Base-by-base conservation (phyloP, 2,329 filamentous ascomycete species). In the Monosporascus sp. region DNA sequence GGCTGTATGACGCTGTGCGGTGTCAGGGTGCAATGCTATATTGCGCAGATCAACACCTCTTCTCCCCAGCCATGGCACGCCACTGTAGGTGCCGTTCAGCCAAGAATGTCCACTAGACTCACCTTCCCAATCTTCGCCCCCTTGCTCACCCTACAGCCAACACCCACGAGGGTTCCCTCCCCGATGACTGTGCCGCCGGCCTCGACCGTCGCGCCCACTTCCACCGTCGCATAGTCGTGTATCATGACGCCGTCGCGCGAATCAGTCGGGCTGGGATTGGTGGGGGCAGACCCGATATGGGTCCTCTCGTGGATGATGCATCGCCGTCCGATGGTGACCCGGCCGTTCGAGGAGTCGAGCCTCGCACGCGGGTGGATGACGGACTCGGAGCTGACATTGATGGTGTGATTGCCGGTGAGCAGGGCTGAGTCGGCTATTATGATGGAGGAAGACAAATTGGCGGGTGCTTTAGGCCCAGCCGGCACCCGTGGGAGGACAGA, bases 331-430 rank as follows among this genome's bases (percentile, higher is more conserved):
- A 96, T 82, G 27, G 85, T 85, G 60, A 97, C 85, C 44, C 91
- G 86, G 5, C 91, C 91, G 50, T 87, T 79, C 53, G 85, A 84
- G 8, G 93, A 87, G 64, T 91, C 88, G 53, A 97, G 80, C 57
- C 86, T 85, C 17, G 86, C 83, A 48, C 92, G 89, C 1, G 94
- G 92, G 65, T 97, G 93, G n/a, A 99, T 74, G 7, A 97, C 82
- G 3, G 84, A 86, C 65, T 91, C 86, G 24, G 88, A 79, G 53
- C 86, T 86, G 58, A 97, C 84, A 45, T 84, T 86, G 58, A 99
- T 89, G 1, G 84, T 86, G 67, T 95, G 81, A 2, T 81, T 85
- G 58, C 94, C 94, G 19, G 76, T 82, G 19, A 88, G 73, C 19
- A 81, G 72, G 11, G 84, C 82, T 54, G 79, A 79, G 59, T 87